Percentiles rank a stretch among this genome's conserved stretches.
Conservation (phyloP, 2,329 filamentous ascomycete genomes). For the Colletotrichum horii region DNA sequence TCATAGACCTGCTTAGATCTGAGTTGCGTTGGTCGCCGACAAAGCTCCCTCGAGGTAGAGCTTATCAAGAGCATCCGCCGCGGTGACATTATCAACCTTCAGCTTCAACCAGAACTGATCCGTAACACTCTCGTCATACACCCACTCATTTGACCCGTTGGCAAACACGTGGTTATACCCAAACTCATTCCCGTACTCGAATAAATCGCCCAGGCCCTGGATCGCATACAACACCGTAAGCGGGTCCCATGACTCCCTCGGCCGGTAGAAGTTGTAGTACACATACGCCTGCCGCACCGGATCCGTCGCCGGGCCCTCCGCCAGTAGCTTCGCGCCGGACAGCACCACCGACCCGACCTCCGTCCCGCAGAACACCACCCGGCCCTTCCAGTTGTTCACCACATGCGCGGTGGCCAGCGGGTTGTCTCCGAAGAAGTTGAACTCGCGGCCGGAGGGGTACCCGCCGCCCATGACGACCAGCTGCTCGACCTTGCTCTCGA, state of each 20-base stretch:
- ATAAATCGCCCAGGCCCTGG: slow-evolving; percentile 36
- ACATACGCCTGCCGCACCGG: slow-evolving; percentile 43
- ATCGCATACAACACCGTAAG: slow-evolving; percentile 46
- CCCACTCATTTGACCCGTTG: slow-evolving; percentile 49
- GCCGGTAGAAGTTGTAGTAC: slow-evolving; percentile 41
- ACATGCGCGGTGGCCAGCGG: slow-evolving; percentile 44
- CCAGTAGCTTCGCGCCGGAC: slow-evolving; percentile 41
- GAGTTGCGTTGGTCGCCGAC: neutral
- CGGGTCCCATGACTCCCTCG: slow-evolving; percentile 46
- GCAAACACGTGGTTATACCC: slow-evolving; percentile 45
- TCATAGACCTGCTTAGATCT: neutral
- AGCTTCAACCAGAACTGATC: slow-evolving; percentile 46
- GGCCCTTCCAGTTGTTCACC: slow-evolving; percentile 47
- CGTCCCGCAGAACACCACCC: slow-evolving; percentile 45
- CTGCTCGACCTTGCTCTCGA: slow-evolving; percentile 50
- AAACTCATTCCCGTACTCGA: slow-evolving; percentile 38
- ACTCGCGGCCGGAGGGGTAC: slow-evolving; percentile 52
- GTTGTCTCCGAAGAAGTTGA: slow-evolving; percentile 52
- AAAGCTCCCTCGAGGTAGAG: slow-evolving; percentile 31
- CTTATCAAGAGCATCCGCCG: slow-evolving; percentile 32
- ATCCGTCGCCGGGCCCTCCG: slow-evolving; percentile 32
- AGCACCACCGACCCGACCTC: slow-evolving; percentile 48
- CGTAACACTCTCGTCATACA: slow-evolving; percentile 35
- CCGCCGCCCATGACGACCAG: slow-evolving; percentile 58
- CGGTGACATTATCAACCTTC: slow-evolving; percentile 32